Base-by-base conservation (phyloP, 352 stramenopile species). In the Phytophthora meadii region DNA sequence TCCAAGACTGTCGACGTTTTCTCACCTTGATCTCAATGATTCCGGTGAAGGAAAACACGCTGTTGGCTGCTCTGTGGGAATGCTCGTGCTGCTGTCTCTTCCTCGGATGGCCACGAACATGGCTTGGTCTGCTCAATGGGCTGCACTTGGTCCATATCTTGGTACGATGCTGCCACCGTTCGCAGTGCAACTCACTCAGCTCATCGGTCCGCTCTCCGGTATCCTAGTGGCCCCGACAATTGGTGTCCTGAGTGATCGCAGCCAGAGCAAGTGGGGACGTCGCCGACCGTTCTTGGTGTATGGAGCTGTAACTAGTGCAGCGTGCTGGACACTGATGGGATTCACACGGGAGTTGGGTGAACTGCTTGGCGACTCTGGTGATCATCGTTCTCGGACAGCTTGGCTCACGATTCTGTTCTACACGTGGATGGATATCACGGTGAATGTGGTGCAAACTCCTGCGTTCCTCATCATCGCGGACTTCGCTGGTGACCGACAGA, bases 351-450 rank as follows among this genome's bases (percentile, higher is more conserved):
- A 88, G n/a, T 68, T 94, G 17, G 86, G 84, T n/a, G 70, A 84
- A 10, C 24, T 78, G 3, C 70, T 92, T 10, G 86, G 86, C 24
- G 84, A 94, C 52, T 66, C 67, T 0, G 78, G 70, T 1, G 61
- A 81, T 9, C 19, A 59, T 36, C 80, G 81, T 14, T 64, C 70
- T n/a, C 89, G 72, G 65, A 92, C 82, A 5, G 74, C 79, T 6
- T 58, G 76, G 36, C 65, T 94, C 51, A 88, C 78, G 17, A 75
- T 94, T 28, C 14, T 90, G 25, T 91, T 91, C 63, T 94, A 94
- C 68, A 84, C 82, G 24, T 94, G 82, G 84, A 94, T 93, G 82
- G 86, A 94, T 49, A 74, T 93, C 42, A 94, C 84, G 1, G 80
- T 92, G 28, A 94, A 94, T 63, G 73, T 92, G 14, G 82, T 91